Conservation (phyloP, 306 rosid genomes). For the Prinsepia uniflora region DNA sequence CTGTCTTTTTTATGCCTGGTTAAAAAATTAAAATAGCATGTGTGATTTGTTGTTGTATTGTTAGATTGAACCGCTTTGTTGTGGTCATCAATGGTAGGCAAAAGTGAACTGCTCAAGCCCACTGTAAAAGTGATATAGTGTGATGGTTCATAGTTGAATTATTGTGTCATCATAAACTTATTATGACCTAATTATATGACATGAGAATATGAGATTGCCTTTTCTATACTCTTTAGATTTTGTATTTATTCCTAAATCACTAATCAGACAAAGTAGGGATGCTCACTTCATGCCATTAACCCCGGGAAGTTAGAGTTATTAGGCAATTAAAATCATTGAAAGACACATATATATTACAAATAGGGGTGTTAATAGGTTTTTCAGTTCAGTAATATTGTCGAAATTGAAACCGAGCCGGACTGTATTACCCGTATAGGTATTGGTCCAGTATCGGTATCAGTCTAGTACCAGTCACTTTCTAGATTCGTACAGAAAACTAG, state of each 20-base stretch:
- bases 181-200: neutral
- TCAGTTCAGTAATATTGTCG: no score
- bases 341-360: no score
- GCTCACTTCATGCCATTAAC: neutral
- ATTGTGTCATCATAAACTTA: constrained; percentile 4
- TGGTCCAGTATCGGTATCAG: no score
- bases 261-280: neutral
- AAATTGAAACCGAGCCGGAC: no score
- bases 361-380: no score
- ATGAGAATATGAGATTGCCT: constrained; percentile 2
- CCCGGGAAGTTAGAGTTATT: no score
- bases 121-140: neutral
- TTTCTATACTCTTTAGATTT: neutral
- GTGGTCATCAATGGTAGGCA: constrained; percentile 1
- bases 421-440: no score
- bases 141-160: constrained; percentile 3
- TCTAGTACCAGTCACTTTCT: no score
- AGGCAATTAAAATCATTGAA: no score
- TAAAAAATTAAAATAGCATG: neutral
- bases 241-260: neutral
- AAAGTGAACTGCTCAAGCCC: constrained; percentile 6
- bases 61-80: neutral
- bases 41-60: constrained; percentile 2
- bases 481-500: no score
- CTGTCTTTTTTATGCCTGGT: neutral